phyloP scores from a whole-genome alignment of 345 rosid genomes.

The Syzygium oleosum region DNA sequence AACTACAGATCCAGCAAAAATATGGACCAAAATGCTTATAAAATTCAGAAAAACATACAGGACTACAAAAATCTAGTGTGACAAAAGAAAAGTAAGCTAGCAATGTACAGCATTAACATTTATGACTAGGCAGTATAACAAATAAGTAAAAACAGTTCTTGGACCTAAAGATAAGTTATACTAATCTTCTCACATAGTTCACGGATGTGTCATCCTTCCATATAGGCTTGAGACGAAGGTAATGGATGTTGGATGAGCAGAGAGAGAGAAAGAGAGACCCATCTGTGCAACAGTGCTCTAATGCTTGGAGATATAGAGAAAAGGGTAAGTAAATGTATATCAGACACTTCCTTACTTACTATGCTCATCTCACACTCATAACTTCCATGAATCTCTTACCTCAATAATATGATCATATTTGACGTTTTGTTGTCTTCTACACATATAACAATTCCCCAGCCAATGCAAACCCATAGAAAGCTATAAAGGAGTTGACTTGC shows the following conservation, averaged over 20 bases:
- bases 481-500: too few species aligned
- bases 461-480: too few species aligned
- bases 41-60: not conserved
- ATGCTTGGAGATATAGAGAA: not conserved
- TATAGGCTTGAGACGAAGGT: not conserved
- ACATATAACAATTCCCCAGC: too few species aligned
- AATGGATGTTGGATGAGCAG: not conserved
- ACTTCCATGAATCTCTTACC: not conserved
- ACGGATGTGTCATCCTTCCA: not conserved
- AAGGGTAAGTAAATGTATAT: too few species aligned
- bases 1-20: not conserved
- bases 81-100: not conserved
- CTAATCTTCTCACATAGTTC: not conserved
- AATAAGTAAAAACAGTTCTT: not conserved
- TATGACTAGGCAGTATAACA: not conserved
- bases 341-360: too few species aligned
- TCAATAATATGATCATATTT: not conserved
- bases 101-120: not conserved
- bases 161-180: not conserved
- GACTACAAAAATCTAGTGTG: not conserved
- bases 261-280: not conserved
- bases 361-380: not conserved
- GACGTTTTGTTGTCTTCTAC: not conserved
- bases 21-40: not conserved
- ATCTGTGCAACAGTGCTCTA: not conserved